Percentiles rank a stretch among this genome's conserved stretches.
Evolutionary conservation across 2,329 filamentous ascomycete genomes (phyloP).

Genomic region (Passalora sequoiae): DNA sequence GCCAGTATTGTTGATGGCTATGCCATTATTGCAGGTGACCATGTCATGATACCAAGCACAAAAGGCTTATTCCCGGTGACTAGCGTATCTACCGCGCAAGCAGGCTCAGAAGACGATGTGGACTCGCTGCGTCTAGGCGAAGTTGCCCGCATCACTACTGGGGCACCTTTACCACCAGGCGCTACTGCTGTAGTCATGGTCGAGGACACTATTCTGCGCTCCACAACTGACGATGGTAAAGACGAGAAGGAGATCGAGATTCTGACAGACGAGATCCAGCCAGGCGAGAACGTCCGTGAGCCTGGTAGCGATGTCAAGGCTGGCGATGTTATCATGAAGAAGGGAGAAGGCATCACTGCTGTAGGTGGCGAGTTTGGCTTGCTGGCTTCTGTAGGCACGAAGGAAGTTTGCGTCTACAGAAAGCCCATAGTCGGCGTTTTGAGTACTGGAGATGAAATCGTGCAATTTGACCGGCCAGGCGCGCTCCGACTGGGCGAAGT

Average conservation of each 20-base stretch:
- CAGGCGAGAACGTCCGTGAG: constrained; percentile 84
- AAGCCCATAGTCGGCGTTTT: constrained; percentile 78
- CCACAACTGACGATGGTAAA: constrained; percentile 68
- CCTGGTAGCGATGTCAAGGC: constrained; percentile 78
- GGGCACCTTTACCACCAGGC: constrained; percentile 80
- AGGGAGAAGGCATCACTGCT: constrained; percentile 76
- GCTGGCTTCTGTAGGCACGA: constrained; percentile 75
- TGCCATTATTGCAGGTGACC: constrained; percentile 61
- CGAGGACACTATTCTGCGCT: constrained; percentile 77
- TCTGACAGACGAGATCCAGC: constrained; percentile 65
- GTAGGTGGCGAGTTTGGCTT: constrained; percentile 88
- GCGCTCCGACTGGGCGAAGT: constrained; percentile 74
- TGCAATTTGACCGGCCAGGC: constrained; percentile 62
- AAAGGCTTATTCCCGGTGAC: constrained; percentile 82
- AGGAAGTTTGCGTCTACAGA: constrained; percentile 65
- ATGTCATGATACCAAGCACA: constrained; percentile 49
- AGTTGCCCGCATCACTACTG: constrained; percentile 88
- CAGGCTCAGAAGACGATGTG: constrained; percentile 59
- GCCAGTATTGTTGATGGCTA: constrained; percentile 98
- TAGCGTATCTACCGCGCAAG: constrained; percentile 77
- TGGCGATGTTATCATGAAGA: constrained; percentile 64
- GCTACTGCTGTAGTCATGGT: constrained; percentile 95
- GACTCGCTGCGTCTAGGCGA: constrained; percentile 64
- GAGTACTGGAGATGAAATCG: constrained; percentile 92
- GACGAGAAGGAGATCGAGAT: constrained; percentile 90